Conservation (phyloP, 2,329 filamentous ascomycete species). For the Chaetomium olivaceum region DNA sequence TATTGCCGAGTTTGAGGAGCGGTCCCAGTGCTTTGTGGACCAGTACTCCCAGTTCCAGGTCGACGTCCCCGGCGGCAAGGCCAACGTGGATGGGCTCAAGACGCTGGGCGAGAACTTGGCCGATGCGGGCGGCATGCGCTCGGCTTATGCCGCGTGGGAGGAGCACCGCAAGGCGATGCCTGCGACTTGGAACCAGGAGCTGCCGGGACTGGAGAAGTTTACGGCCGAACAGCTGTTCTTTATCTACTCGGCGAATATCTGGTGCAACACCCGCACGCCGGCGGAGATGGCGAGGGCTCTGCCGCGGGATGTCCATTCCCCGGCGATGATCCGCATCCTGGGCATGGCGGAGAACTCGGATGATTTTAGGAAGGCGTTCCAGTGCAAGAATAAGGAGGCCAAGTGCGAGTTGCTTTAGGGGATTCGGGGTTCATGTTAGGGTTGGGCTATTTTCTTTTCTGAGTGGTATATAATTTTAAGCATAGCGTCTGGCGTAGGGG, state of each 20-base stretch:
- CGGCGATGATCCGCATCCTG: slow-evolving; percentile 60
- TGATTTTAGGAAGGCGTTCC: slow-evolving; percentile 67
- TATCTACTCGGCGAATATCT: slow-evolving; percentile 63
- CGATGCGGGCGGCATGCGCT: slow-evolving; percentile 66
- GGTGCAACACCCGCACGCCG: slow-evolving; percentile 65
- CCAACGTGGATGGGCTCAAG: slow-evolving; percentile 60
- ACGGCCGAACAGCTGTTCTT: slow-evolving; percentile 71
- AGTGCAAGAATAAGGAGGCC: slow-evolving; percentile 64
- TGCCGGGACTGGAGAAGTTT: slow-evolving; percentile 63
- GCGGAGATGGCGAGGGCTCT: slow-evolving; percentile 54
- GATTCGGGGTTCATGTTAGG: no score
- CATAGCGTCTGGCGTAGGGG: background rate
- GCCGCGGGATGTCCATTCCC: slow-evolving; percentile 66
- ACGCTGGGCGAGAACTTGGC: slow-evolving; percentile 72
- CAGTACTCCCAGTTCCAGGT: slow-evolving; percentile 65
- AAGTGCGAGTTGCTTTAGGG: slow-evolving; percentile 57
- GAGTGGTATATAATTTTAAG: background rate
- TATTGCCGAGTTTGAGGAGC: slow-evolving; percentile 57
- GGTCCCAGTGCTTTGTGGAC: slow-evolving; percentile 66
- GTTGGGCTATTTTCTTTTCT: background rate
- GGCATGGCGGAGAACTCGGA: slow-evolving; percentile 60
- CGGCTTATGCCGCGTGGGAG: slow-evolving; percentile 65
- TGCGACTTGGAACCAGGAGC: slow-evolving; percentile 42
- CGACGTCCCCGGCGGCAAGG: slow-evolving; percentile 53
- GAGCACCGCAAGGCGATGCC: slow-evolving; percentile 52